A percentile compares a stretch with the other conserved stretches of the same genome.
Evolutionary conservation across 495 filamentous ascomycete species (phyloP).

Genomic region (Aspergillus haitiensis): DNA sequence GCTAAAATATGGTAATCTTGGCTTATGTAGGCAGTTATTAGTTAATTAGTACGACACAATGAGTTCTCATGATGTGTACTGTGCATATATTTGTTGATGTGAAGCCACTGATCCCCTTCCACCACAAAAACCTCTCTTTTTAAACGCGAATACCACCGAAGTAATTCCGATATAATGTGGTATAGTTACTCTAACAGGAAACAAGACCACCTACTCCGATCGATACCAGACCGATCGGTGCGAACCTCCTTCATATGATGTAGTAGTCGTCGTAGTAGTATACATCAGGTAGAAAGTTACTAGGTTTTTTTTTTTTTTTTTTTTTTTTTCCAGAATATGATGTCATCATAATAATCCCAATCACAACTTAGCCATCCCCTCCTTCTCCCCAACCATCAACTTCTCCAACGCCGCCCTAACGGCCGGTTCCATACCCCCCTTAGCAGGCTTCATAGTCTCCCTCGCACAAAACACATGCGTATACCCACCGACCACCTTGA

Average conservation of each 20-base stretch:
- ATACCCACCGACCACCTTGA: conserved; percentile 83
- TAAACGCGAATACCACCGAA: no score
- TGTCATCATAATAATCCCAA: background rate
- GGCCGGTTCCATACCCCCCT: conserved; percentile 48
- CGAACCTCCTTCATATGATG: no score
- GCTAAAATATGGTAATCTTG: no score
- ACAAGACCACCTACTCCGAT: no score
- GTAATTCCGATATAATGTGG: no score
- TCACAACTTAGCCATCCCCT: conserved; percentile 30
- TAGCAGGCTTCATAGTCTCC: conserved; percentile 62
- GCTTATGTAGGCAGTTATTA: background rate
- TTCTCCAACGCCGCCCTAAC: conserved; percentile 48
- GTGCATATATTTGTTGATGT: background rate
- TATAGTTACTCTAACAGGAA: no score
- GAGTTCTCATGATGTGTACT: background rate
- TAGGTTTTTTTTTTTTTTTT: background rate
- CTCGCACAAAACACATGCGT: conserved; percentile 87
- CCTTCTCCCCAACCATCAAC: conserved; percentile 36
- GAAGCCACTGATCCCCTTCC: no score
- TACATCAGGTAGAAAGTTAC: no score
- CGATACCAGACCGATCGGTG: no score
- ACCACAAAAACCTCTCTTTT: no score
- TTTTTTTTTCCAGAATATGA: conserved; percentile 1
- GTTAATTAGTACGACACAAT: background rate
- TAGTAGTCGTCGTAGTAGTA: no score